Evolutionary conservation across 2,329 filamentous ascomycete genomes (phyloP), one percentile per base, ranked within the genome.

Genomic region (Exophiala bonariae): DNA sequence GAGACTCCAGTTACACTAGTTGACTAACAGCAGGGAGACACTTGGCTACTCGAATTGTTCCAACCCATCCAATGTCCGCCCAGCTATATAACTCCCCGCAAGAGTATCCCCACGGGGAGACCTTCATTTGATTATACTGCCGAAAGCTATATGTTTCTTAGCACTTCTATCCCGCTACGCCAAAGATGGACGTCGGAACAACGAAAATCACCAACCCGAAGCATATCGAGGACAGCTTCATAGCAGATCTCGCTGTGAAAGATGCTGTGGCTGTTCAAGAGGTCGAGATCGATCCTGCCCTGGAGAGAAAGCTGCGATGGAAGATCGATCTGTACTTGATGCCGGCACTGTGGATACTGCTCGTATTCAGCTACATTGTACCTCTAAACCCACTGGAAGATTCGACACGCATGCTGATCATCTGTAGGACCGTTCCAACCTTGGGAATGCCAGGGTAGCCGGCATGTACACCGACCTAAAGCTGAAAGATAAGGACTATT

Each of bases 341-440:
- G 0, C 85, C 85, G 0, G 85, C 81, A 0, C 81, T 86, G 0
- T 69, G 83, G 0, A 45, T 87, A 0, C 68, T 88, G 3, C 87
- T 87, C 57, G 73, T 87, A 0, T 86, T 87, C 59, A 86, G 83
- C 67, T 88, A 87, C 65, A 86, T 88, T 54, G 13, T 28, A 46
- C 8, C 13, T 33, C 13, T 14, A 4, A 4, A 6, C 10, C 16
- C 20, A 10, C 17, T 6, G 10, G 6, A 8, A 5, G 16, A 17
- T n/a, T 19, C 7, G 6, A 7, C 13, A 4, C 8, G 6, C 19
- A 10, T 22, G 11, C 14, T 17, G 14, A 43, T n/a, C 11, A 19
- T 19, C 17, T 5, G 5, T 19, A 43, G 28, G 85, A 52, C 28
- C 38, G 85, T 13, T 81, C 83, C 19, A 88, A 87, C 50, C 84